Base-by-base conservation (phyloP, 1,139 yeast species). In the Magnusiomyces suaveolens region DNA sequence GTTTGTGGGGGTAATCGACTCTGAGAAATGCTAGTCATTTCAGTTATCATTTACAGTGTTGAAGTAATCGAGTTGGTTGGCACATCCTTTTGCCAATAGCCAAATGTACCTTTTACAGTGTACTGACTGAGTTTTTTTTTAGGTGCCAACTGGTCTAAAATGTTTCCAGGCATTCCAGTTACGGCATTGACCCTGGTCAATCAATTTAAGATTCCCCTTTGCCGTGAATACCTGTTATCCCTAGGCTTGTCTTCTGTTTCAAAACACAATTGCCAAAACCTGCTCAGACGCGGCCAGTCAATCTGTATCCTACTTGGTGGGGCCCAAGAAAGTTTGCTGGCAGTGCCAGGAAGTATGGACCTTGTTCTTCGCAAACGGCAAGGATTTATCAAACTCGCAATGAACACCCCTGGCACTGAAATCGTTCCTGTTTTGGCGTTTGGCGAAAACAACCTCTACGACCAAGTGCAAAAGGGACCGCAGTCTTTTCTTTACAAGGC, bases 281-380 rank as follows among this genome's bases (percentile, higher is more conserved):
- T 88, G 36, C 75, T 92, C 51, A 71, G 70, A 54, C 78, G 80
- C 59, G 64, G 69, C 53, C 84, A 86, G 44, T 87, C 96, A 1
- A 84, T 90, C 16, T 86, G 94, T 59, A 82, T 92, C 56, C 97
- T 92, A 1, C 83, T 92, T 43, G 98, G 98, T 3, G 98, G 98
- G 0, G 97, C 97, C 0, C 87, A 88, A 59, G 98, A 92, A 63
- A 82, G 95, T 1, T 72, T 92, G 51, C 69, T 87, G 43, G 86
- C 90, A 41, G 75, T 77, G 55, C 86, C 86, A 0, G 79, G 80
- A 0, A 66, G 72, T 8, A 75, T 80, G 59, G 83, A 82, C 55
- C 71, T 94, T 54, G 87, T 92, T 1, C 71, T 94, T 46, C 76
- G 82, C 51, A 85, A 82, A 62, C 78, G 98, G 43, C 86, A 84